A percentile compares a stretch with the other conserved stretches of the same genome.
Conservation (phyloP, 1,139 yeast genomes). For the Candida albicans region DNA sequence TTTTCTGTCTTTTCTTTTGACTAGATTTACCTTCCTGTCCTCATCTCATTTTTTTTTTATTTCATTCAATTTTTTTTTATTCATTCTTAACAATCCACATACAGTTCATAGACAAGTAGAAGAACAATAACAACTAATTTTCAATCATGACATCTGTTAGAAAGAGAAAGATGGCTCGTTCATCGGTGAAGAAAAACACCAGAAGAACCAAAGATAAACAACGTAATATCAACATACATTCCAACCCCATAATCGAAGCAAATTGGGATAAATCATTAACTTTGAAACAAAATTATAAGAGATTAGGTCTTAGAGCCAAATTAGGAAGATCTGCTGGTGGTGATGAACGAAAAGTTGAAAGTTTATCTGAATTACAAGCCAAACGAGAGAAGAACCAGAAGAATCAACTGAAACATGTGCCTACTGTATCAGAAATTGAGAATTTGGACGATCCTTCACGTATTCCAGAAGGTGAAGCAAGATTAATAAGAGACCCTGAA, state of each 20-base stretch:
- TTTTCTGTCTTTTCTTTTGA: background rate
- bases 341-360: slow-evolving; percentile 51
- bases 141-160: slow-evolving; percentile 71
- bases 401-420: slow-evolving; percentile 25
- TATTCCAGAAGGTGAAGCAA: slow-evolving; percentile 80
- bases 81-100: background rate
- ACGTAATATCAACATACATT: slow-evolving; percentile 58
- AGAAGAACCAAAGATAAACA: slow-evolving; percentile 70
- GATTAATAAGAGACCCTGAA: slow-evolving; percentile 67
- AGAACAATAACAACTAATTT: slow-evolving; percentile 1
- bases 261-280: slow-evolving; percentile 89
- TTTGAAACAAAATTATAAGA: slow-evolving; percentile 77
- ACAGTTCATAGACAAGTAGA: background rate
- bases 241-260: slow-evolving; percentile 81
- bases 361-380: slow-evolving; percentile 27
- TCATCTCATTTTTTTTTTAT: slow-evolving; percentile 3
- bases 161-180: slow-evolving; percentile 79
- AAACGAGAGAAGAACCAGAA: slow-evolving; percentile 23
- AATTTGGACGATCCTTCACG: slow-evolving; percentile 51
- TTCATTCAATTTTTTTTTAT: background rate
- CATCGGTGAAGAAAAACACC: slow-evolving; percentile 66
- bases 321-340: slow-evolving; percentile 72
- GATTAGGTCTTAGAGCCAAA: slow-evolving; percentile 69
- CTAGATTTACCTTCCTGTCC: no score
- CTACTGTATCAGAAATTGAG: slow-evolving; percentile 39